A percentile compares a stretch with the other conserved stretches of the same genome.
Conservation (phyloP, 331 rosid species). For the Pyrus hybrid region DNA sequence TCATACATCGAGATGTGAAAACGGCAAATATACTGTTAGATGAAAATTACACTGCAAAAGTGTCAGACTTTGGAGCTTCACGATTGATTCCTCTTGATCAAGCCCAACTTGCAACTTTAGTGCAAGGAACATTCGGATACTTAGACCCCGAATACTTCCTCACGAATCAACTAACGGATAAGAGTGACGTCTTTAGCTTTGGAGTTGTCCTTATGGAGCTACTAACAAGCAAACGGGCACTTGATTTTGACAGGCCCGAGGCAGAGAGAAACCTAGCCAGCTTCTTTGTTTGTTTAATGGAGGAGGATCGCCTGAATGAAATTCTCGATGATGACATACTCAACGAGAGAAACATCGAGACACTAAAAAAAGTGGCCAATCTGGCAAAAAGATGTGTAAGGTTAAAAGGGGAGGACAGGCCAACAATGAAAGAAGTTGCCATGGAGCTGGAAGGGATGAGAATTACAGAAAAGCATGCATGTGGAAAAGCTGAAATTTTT, state of each 20-base stretch:
- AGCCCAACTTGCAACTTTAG: not conserved
- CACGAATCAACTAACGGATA: not conserved
- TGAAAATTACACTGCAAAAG: not conserved
- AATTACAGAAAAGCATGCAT: not conserved
- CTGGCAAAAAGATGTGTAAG: no score
- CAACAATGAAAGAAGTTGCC: no score
- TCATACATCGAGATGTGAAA: slow-evolving; percentile 11
- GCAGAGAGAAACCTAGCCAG: no score
- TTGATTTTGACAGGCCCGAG: not conserved
- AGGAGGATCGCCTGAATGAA: no score
- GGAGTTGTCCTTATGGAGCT: not conserved
- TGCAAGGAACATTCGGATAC: slow-evolving; percentile 18
- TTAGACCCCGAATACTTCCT: slow-evolving; percentile 16
- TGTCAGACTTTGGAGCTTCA: slow-evolving; percentile 1
- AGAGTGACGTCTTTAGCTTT: slow-evolving; percentile 11
- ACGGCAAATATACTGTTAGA: slow-evolving; percentile 1
- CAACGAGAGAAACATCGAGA: no score
- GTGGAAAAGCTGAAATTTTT: not conserved
- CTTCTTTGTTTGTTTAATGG: no score
- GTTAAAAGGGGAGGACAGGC: no score
- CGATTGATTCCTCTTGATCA: not conserved
- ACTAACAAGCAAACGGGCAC: not conserved
- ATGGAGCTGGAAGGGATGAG: no score
- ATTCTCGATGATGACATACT: no score
- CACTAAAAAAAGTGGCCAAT: no score